A percentile compares a stretch with the other conserved stretches of the same genome.
Evolutionary conservation across 768 basidiomycete genomes (phyloP).

Genomic region (Paxillus involutus): DNA sequence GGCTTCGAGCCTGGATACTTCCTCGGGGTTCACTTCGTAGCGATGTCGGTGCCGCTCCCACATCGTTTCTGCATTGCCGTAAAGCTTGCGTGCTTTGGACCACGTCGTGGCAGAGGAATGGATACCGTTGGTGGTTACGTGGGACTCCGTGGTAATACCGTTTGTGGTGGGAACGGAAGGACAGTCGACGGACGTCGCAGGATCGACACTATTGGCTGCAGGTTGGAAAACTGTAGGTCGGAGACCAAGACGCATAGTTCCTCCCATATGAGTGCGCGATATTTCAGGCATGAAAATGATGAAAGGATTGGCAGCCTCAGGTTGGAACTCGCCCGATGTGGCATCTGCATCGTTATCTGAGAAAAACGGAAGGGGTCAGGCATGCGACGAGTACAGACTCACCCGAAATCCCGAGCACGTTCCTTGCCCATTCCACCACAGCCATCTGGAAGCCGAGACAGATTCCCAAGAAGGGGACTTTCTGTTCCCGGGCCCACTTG

Average conservation of each 20-base stretch:
- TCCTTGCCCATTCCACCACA: constrained; percentile 91
- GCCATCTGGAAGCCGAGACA: constrained; percentile 98
- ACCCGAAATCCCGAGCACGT: constrained; percentile 74
- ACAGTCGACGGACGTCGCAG: constrained; percentile 13
- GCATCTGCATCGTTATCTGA: constrained; percentile 54
- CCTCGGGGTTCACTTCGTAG: constrained; percentile 92
- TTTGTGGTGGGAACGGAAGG: constrained; percentile 4
- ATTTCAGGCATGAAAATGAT: constrained; percentile 99
- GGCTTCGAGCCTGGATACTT: constrained; percentile 66
- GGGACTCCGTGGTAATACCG: background rate
- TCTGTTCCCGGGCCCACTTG: constrained; percentile 94
- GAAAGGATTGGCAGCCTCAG: constrained; percentile 62
- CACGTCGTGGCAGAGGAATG: constrained; percentile 52
- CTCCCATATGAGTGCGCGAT: constrained; percentile 96
- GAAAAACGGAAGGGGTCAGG: background rate
- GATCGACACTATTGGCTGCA: constrained; percentile 20
- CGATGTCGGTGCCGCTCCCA: constrained; percentile 98
- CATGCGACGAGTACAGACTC: constrained; percentile 14
- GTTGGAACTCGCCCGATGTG: constrained; percentile 79
- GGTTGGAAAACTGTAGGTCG: constrained; percentile 91
- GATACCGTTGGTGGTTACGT: constrained; percentile 6
- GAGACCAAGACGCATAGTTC: constrained; percentile 99
- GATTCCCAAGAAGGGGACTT: constrained; percentile 92
- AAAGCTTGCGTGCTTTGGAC: constrained; percentile 75
- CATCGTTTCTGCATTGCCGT: constrained; percentile 76